Evolutionary conservation across 768 basidiomycete genomes (phyloP), one percentile per base, ranked within the genome.

Genomic region (Suillus subaureus): DNA sequence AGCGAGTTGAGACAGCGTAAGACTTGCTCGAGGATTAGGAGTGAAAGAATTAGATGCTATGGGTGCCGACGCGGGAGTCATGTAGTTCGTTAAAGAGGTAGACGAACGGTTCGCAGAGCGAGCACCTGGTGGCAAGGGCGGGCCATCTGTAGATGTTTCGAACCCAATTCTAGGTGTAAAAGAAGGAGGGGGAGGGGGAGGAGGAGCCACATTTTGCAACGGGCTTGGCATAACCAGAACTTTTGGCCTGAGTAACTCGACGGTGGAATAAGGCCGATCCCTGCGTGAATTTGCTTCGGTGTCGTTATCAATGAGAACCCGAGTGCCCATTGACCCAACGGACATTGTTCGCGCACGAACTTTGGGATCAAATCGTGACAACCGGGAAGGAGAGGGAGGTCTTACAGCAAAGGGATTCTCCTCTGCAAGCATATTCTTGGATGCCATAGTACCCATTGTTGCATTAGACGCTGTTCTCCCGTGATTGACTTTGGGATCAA

Each of bases 221-320:
- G 94, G 93, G 67, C 90, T 91, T 12, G 96, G 96, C 96, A 97
- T 97, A 67, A 97, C 88, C 54, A 97, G 88, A n/a, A 95, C 84
- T 75, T 95, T 95, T 1, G 96, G 96, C 26, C 95, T 85, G 70
- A 97, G 82, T 52, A 97, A 81, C 39, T 95, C 92, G 64, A 90
- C 69, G 15, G 91, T 90, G 12, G 92, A 93, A 71, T 87, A 89
- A 23, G 83, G 87, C 43, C 88, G 85, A 51, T 88, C 84, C 79
- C 81, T 62, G 70, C 69, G 69, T 2, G 68, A 71, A 57, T 78
- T 75, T 60, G 61, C 58, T 56, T 77, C 76, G 21, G 40, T 81
- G 64, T 86, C 87, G 66, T 86, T 83, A 56, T 89, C 88, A 47
- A 86, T 76, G 63, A 89, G 79, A 71, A 88, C 80, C 55, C 84